Conservation (phyloP, 2,329 filamentous ascomycete species). For the Epichloe coenophiala region DNA sequence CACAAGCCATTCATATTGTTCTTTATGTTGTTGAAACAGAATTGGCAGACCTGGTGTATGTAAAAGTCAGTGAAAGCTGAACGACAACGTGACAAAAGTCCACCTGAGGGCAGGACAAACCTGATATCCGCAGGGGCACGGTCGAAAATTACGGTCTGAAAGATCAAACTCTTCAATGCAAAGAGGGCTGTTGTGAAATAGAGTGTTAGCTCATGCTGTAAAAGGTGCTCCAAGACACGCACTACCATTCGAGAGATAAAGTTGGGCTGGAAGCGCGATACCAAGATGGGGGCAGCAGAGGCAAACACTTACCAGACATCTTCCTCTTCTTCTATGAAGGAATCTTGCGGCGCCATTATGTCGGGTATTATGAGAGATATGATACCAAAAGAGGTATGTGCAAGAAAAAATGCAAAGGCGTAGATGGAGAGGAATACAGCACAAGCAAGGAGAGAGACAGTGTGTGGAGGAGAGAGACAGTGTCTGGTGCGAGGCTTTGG, state of each 20-base stretch:
- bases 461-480: constrained; percentile 7
- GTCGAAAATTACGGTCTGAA: constrained; percentile 90
- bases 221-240: background rate
- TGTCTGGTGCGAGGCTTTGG: constrained; percentile 9
- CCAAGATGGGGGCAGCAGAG: background rate
- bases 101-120: constrained; percentile 32
- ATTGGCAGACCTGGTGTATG: constrained; percentile 74
- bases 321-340: constrained; percentile 59
- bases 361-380: constrained; percentile 8
- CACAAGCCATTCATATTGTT: constrained; percentile 95
- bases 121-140: constrained; percentile 96
- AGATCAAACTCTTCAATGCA: constrained; percentile 99
- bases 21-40: constrained; percentile 99
- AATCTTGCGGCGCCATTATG: constrained; percentile 55
- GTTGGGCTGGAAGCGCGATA: constrained; percentile 2
- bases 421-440: constrained; percentile 5
- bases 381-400: constrained; percentile 10
- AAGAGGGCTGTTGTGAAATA: constrained; percentile 54
- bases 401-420: constrained; percentile 7
- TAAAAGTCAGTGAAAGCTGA: background rate
- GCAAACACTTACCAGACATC: constrained; percentile 45
- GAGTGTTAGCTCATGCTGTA: background rate
- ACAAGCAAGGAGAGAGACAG: constrained; percentile 10
- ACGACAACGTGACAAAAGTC: background rate
- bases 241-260: constrained; percentile 5